Percentiles rank a stretch among this genome's conserved stretches.
phyloP scores from a whole-genome alignment of 805 yeast species.

The Wickerhamia fluorescens region DNA sequence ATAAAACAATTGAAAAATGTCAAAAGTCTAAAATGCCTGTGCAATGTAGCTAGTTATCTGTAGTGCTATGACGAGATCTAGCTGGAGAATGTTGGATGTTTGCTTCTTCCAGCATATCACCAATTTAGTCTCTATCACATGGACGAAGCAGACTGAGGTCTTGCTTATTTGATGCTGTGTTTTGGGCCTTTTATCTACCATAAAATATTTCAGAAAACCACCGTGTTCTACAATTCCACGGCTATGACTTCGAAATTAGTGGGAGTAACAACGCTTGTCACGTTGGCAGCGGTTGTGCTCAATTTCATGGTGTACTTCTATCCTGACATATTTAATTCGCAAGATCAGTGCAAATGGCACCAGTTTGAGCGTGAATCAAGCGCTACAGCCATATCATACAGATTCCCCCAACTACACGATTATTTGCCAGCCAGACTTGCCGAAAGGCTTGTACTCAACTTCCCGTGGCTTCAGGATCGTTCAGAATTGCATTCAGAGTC shows the following conservation, averaged over 20 bases:
- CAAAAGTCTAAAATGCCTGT: no score
- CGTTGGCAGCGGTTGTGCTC: constrained; percentile 36
- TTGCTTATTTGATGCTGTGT: no score
- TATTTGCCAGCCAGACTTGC: constrained; percentile 8
- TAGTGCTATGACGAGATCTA: no score
- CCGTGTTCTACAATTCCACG: no score
- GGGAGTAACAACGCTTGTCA: constrained; percentile 7
- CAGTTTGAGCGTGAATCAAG: constrained; percentile 6
- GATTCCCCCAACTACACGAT: constrained; percentile 6
- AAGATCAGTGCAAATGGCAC: constrained; percentile 58
- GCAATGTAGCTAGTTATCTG: no score
- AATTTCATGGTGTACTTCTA: constrained; percentile 69
- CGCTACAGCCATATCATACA: constrained; percentile 1
- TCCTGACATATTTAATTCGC: constrained; percentile 49
- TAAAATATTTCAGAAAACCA: no score
- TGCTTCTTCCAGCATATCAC: no score
- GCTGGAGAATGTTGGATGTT: no score
- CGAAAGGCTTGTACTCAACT: constrained; percentile 13
- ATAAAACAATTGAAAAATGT: no score
- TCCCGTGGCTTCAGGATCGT: constrained; percentile 14
- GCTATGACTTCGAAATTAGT: background rate
- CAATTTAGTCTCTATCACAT: no score
- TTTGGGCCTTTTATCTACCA: no score
- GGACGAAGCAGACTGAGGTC: no score
- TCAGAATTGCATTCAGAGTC: constrained; percentile 2